Evolutionary conservation across 2,329 filamentous ascomycete genomes (phyloP), one percentile per base, ranked within the genome.

Genomic region (Colletotrichum destructivum): DNA sequence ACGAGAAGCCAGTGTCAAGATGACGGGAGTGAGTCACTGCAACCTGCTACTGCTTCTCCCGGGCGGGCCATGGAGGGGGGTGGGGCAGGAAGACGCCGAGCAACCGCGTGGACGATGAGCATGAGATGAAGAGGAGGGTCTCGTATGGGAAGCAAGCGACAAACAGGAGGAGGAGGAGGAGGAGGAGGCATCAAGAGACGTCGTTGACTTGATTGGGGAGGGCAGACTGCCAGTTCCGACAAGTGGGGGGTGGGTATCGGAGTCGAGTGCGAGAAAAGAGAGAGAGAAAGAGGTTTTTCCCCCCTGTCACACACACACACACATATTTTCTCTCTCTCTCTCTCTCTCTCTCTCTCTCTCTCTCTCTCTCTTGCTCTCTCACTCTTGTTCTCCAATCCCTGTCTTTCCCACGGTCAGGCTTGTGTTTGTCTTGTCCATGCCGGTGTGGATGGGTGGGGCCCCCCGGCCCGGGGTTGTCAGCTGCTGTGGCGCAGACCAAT

Each of bases 401-500:
- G 13, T 61, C 11, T 31, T 40, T 46, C 23, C 47, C 59, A 44
- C 23, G 42, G 60, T 62, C 60, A 52, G 26, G n/a, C 54, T 23
- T 60, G 46, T 57, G 13, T 47, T 23, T 61, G 46, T 57, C 44
- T 44, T 21, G 40, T 69, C 31, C 7, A 18, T 51, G 38, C 46
- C 46, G 61, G 70, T 71, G 62, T 69, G 67, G 70, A 65, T 73
- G 75, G 75, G 76, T 77, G 77, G 79, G 77, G 75, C 76, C 76
- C 75, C 75, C 73, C 70, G 73, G 74, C 8, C 31, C 7, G 16
- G 64, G 59, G 52, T 40, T 55, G 81, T 84, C 82, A 84, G 78
- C 80, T 83, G 82, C 66, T 78, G 76, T 77, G 77, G 75, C 78
- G 76, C 75, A 78, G 72, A 68, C 82, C 82, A 84, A 84, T 84